Evolutionary conservation across 192 early-diverging fungal species (phyloP), one percentile per base, ranked within the genome.

Genomic region (Backusella tarrabulga): DNA sequence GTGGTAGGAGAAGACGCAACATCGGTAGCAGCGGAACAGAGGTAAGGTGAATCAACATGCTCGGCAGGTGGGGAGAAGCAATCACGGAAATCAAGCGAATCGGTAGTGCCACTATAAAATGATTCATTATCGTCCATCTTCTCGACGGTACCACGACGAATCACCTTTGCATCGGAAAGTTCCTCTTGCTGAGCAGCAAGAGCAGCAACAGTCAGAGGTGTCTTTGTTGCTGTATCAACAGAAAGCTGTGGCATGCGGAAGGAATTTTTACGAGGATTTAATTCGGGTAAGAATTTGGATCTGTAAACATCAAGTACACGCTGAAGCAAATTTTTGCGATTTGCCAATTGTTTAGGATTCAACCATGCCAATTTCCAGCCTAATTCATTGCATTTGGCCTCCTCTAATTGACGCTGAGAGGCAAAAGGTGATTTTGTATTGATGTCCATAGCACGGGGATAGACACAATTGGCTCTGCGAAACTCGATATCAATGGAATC

Each of bases 281-380:
- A 40, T 21, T 74, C 44, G 23, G 78, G 78, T 34, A 74, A 52
- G n/a, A 80, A 80, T 35, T 78, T 72, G 3, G 66, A 75, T 32
- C 83, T 60, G 34, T 84, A 84, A 19, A 80, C 38, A 60, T 84
- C 83, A 14, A 84, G 60, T 1, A 75, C 77, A 41, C 80, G 76
- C 69, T 83, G 79, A 1, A 83, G 42, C 4, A 83, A 60, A 9
- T 73, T 73, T 35, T 77, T 76, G 29, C 80, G 80, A 34, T 75
- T 80, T 3, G 74, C 77, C n/a, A 83, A 54, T 17, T 76, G 74
- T 44, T 71, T 63, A 50, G 60, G 73, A 67, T 67, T 79, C 26
- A 71, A 78, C 80, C 42, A 80, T 15, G 74, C 80, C 67, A 93
- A 76, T 75, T 90, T 89, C 92, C 92, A 93, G 8, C 85, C 91